Evolutionary conservation across 2,329 filamentous ascomycete species (phyloP).

Genomic region (Neofusicoccum laricinum): DNA sequence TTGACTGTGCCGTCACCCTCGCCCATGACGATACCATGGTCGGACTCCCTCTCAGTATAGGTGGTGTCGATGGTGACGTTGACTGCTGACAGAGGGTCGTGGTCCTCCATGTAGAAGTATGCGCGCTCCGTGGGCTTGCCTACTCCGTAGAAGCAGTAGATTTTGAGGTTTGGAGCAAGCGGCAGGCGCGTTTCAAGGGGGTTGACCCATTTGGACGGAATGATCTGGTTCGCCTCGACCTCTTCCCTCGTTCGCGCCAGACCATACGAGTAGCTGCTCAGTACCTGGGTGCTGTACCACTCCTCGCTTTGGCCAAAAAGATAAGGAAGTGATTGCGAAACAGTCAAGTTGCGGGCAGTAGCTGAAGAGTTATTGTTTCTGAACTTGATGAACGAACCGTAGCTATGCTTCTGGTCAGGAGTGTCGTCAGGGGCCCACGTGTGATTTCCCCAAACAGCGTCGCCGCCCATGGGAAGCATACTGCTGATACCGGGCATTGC

Average conservation of each 20-base stretch:
- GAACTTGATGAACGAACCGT: conserved; percentile 83
- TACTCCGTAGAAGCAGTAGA: conserved; percentile 96
- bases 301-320: conserved; percentile 73
- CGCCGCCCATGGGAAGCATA: conserved; percentile 92
- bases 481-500: conserved; percentile 96
- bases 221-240: conserved; percentile 63
- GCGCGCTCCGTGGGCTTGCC: conserved; percentile 90
- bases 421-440: conserved; percentile 85
- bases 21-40: conserved; percentile 91
- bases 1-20: conserved; percentile 97
- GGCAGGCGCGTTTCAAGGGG: conserved; percentile 86
- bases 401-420: conserved; percentile 69
- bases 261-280: conserved; percentile 79
- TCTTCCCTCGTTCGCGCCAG: conserved; percentile 76
- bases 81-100: conserved; percentile 61
- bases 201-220: conserved; percentile 83
- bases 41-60: conserved; percentile 50
- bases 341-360: conserved; percentile 68
- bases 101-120: conserved; percentile 83
- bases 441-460: conserved; percentile 89
- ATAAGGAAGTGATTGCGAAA: conserved; percentile 73
- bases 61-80: conserved; percentile 60
- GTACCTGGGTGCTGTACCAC: conserved; percentile 78
- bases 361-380: conserved; percentile 56
- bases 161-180: conserved; percentile 82